A percentile compares a stretch with the other conserved stretches of the same genome.
phyloP scores from a whole-genome alignment of 192 early-diverging fungal species.

The Chytriomyces sp. region DNA sequence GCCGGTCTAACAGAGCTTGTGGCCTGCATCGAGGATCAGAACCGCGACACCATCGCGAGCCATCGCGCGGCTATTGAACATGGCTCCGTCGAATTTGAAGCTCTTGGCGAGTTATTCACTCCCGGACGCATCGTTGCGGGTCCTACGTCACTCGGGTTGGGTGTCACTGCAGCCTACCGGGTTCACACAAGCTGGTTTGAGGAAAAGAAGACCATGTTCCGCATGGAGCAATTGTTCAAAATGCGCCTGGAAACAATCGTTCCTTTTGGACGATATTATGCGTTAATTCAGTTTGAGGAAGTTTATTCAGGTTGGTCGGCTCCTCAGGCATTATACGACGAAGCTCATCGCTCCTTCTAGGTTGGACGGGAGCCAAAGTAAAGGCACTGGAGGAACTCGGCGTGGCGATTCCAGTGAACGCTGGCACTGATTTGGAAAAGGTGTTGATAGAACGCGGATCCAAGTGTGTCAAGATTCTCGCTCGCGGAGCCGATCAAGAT shows the following conservation, averaged over 20 bases:
- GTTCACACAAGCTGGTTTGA: constrained; percentile 43
- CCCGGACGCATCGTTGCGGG: constrained; percentile 42
- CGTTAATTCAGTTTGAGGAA: constrained; percentile 44
- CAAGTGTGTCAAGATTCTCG: constrained; percentile 30
- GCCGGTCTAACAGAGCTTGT: constrained; percentile 43
- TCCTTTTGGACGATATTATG: constrained; percentile 41
- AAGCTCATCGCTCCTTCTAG: constrained; percentile 32
- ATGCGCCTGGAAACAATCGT: constrained; percentile 42
- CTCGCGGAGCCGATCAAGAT: background rate
- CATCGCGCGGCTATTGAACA: constrained; percentile 27
- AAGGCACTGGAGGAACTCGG: constrained; percentile 15
- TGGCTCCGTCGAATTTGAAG: constrained; percentile 42
- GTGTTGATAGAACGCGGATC: constrained; percentile 35
- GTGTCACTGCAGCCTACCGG: constrained; percentile 31
- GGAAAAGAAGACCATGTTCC: constrained; percentile 43
- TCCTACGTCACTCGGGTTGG: constrained; percentile 34
- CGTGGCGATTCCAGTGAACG: background rate
- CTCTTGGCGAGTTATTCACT: constrained; percentile 41
- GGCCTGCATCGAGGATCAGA: constrained; percentile 25
- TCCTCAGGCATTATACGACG: constrained; percentile 33
- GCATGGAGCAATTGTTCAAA: constrained; percentile 32
- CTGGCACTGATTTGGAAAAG: background rate
- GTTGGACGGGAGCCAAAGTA: background rate
- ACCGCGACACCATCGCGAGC: constrained; percentile 22
- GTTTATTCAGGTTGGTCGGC: constrained; percentile 47